These are phyloP conservation scores for Parietichytrium sp. DNA, from an alignment of 108 stramenopile species.

Conservation along the genomic window DNA sequence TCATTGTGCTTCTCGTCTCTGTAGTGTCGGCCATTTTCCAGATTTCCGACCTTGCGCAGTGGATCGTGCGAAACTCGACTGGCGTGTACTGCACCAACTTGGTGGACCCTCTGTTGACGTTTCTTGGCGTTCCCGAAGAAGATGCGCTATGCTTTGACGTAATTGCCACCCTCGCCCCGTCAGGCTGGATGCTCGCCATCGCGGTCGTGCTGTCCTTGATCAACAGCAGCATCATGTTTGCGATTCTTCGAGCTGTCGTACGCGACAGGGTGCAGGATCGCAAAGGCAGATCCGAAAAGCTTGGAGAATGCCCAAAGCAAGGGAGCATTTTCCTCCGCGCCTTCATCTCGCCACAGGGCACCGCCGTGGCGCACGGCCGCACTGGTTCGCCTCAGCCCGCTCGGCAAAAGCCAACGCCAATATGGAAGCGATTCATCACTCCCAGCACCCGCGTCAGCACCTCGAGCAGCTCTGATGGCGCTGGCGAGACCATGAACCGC, in stretches of 20 bases:
- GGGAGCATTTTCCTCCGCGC: no score
- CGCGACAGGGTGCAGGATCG: background rate
- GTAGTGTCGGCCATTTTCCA: background rate
- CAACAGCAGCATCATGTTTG: background rate
- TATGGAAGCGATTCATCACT: no score
- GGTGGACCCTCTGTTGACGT: background rate
- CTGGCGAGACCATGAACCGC: no score
- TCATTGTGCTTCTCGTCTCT: background rate
- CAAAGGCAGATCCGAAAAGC: background rate
- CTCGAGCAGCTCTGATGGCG: no score
- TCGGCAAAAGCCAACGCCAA: no score
- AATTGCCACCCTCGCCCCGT: background rate
- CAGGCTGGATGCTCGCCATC: background rate
- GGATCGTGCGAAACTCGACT: background rate
- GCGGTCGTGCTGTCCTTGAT: background rate
- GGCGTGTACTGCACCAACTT: background rate
- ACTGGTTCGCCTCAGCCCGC: no score
- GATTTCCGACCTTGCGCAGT: background rate
- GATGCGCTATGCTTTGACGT: constrained; percentile 3
- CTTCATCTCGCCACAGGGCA: no score
- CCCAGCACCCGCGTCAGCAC: no score
- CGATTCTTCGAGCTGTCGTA: background rate
- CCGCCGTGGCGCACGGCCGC: no score
- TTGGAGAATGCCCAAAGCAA: background rate
- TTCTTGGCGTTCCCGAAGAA: background rate